Percentiles rank a stretch among this genome's conserved stretches.
Evolutionary conservation across 2,329 filamentous ascomycete species (phyloP).

Genomic region (Hirsutella thompsonii): DNA sequence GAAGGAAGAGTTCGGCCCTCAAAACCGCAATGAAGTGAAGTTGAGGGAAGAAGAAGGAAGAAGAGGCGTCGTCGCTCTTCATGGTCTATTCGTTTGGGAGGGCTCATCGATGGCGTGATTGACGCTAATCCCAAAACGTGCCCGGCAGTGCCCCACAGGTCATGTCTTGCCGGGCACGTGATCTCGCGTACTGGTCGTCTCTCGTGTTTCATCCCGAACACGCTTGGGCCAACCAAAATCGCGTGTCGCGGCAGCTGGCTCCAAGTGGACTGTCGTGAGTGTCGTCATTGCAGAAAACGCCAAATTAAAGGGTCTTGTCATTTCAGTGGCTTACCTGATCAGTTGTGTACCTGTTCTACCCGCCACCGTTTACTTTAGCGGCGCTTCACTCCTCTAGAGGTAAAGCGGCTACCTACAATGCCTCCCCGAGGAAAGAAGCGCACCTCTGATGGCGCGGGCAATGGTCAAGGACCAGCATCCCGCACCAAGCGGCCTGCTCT

Average conservation of each 20-base stretch:
- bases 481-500: constrained; percentile 14
- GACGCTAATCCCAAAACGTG: constrained; percentile 12
- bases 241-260: too few species aligned
- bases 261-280: too few species aligned
- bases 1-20: constrained; percentile 1
- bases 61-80: constrained; percentile 8
- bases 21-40: constrained; percentile 7
- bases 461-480: constrained; percentile 15
- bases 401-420: not conserved
- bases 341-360: too few species aligned
- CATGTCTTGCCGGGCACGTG: constrained; percentile 1
- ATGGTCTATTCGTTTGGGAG: constrained; percentile 7
- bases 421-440: constrained; percentile 20
- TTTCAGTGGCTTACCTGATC: too few species aligned
- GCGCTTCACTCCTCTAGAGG: too few species aligned
- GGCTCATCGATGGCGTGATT: constrained; percentile 20
- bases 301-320: too few species aligned
- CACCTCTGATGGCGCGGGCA: constrained; percentile 27
- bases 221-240: too few species aligned
- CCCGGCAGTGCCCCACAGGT: not conserved
- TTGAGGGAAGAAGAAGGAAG: constrained; percentile 6
- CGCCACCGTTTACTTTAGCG: too few species aligned
- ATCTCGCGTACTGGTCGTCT: not conserved
- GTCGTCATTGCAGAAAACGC: too few species aligned
- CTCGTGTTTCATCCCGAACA: too few species aligned